phyloP scores from a whole-genome alignment of 2,329 filamentous ascomycete species.

The Cytospora leucostoma region DNA sequence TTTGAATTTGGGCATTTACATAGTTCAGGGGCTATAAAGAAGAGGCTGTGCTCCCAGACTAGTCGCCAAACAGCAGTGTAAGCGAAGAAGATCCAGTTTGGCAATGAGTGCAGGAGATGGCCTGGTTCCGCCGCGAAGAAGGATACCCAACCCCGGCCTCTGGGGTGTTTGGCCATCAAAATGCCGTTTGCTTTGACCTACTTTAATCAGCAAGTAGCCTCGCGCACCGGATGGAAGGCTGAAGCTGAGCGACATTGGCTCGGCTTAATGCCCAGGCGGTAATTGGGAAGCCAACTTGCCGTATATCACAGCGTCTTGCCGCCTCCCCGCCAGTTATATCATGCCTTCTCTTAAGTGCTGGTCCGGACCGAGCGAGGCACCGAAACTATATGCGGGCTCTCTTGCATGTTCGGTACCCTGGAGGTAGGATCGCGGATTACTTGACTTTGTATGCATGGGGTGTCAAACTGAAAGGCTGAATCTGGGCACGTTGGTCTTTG shows the following conservation, averaged over 20 bases:
- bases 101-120: not conserved
- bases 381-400: not conserved
- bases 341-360: slow-evolving; percentile 1
- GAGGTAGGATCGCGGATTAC: no score
- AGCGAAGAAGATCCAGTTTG: not conserved
- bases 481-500: not conserved
- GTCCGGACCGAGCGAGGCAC: not conserved
- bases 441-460: not conserved
- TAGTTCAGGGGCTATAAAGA: slow-evolving; percentile 10
- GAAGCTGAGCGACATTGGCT: slow-evolving; percentile 6
- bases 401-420: not conserved
- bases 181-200: not conserved
- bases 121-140: not conserved
- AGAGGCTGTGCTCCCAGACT: not conserved
- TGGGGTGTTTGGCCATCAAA: not conserved
- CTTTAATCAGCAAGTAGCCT: not conserved
- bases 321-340: slow-evolving; percentile 6
- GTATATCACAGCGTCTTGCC: not conserved
- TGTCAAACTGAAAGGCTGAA: not conserved
- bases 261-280: slow-evolving; percentile 5
- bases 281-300: slow-evolving; percentile 19
- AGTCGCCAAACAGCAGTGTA: not conserved
- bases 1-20: not conserved
- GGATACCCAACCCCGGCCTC: not conserved
- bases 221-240: not conserved